These are phyloP conservation scores for Alternaria sp. DNA, from an alignment of 2,329 filamentous ascomycete species.

Conservation along the genomic window DNA sequence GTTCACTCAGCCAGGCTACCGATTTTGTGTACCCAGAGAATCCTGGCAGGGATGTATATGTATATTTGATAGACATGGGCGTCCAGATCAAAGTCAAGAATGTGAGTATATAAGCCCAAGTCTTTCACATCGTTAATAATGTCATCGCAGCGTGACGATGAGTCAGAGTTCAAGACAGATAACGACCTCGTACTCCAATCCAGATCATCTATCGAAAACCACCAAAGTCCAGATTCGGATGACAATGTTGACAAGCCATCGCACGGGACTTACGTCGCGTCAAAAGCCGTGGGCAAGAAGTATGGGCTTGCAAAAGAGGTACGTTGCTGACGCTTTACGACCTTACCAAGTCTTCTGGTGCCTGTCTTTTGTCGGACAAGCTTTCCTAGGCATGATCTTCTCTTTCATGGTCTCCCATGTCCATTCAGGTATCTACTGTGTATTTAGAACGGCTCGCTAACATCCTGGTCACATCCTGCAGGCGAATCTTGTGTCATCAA, in stretches of 20 bases:
- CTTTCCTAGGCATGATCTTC: no score
- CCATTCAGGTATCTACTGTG: no score
- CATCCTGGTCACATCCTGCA: no score
- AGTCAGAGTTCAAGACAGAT: not conserved
- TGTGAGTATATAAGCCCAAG: not conserved
- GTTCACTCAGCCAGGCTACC: no score
- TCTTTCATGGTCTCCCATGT: no score
- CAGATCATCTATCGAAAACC: not conserved
- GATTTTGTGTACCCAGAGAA: not conserved
- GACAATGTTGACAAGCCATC: not conserved
- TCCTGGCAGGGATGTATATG: not conserved
- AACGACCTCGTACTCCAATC: not conserved
- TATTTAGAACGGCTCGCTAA: no score
- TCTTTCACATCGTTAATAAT: accelerated
- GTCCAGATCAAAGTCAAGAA: not conserved
- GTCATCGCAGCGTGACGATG: accelerated
- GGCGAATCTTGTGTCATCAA: no score
- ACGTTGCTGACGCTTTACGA: not conserved
- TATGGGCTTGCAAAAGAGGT: not conserved
- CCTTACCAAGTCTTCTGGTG: no score
- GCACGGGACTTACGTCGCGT: accelerated
- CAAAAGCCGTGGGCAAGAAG: not conserved
- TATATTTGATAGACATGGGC: not conserved
- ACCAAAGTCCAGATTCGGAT: not conserved
- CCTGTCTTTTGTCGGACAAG: no score